Conservation (phyloP, 257 asterid species). For the Scutellaria galericulata region DNA sequence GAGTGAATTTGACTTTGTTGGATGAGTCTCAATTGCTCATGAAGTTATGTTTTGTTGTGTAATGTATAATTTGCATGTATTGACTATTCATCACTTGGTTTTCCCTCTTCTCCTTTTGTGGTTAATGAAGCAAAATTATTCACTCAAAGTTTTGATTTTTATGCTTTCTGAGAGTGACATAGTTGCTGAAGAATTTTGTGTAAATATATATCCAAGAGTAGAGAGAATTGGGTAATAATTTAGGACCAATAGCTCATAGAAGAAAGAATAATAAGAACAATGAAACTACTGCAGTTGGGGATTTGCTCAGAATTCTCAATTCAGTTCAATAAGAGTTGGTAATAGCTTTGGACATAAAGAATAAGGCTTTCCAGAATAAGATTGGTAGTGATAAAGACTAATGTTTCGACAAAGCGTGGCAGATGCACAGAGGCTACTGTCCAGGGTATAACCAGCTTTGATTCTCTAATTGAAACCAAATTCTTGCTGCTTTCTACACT, state of each 20-base stretch:
- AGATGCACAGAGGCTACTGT: slow-evolving; percentile 15
- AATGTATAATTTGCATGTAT: slow-evolving; percentile 24
- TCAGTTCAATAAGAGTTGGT: slow-evolving; percentile 5
- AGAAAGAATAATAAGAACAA: slow-evolving; percentile 17
- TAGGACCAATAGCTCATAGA: neutral
- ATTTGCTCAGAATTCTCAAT: slow-evolving; percentile 7
- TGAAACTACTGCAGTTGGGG: slow-evolving; percentile 30
- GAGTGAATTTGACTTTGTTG: slow-evolving; percentile 40
- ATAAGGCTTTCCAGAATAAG: slow-evolving; percentile 19
- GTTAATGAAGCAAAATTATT: slow-evolving; percentile 28
- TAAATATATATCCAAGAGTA: neutral
- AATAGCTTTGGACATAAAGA: neutral
- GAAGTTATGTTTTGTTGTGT: slow-evolving; percentile 17
- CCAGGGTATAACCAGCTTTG: neutral
- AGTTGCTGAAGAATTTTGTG: slow-evolving; percentile 20
- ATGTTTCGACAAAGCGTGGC: slow-evolving; percentile 12
- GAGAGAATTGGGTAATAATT: slow-evolving; percentile 29
- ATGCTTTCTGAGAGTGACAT: slow-evolving; percentile 19
- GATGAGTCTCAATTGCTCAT: slow-evolving; percentile 24
- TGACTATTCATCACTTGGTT: slow-evolving; percentile 31
- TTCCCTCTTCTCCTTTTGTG: neutral
- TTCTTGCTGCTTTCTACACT: neutral
- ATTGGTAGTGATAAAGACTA: slow-evolving; percentile 18
- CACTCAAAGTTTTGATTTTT: slow-evolving; percentile 25
- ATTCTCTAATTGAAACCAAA: neutral